Base-by-base conservation (phyloP, 192 early-diverging fungal genomes). In the Piromyces finnis region DNA sequence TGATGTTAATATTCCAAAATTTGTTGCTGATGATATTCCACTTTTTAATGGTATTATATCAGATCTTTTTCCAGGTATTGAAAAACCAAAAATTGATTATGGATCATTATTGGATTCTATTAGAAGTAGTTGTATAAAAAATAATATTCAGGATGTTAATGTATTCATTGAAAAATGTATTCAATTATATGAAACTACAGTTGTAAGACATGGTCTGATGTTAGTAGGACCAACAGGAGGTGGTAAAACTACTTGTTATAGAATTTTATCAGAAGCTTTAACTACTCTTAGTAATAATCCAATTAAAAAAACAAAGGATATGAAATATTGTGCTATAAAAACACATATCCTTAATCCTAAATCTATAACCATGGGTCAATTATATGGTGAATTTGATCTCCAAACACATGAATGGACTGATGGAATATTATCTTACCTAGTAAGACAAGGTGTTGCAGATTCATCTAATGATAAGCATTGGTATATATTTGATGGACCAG, bases 361-460 rank as follows among this genome's bases (percentile, higher is more conserved):
- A 68, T 68, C 51, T 26, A 68, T 90, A n/a, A 80, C 87, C 13
- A 90, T 90, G 89, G 88, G 79, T 29, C 88, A 90, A 68, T 85
- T 90, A 3, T 90, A 90, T 79, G 89, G 89, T 29, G 88, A 89
- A 83, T 89, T 90, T 81, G 88, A 90, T 82, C 83, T 89, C 7
- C 87, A 88, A 3, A 90, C 89, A 2, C 89, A 89, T 88, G 89
- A 90, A 80, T 90, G 89, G 89, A 89, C 88, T 59, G 89, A 90
- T 79, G 89, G 89, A 11, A 78, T 90, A n/a, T 88, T 90, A 77
- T 88, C 88, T 5, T 79, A 78, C 59, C 84, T 88, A 29, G 88
- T 89, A 78, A 80, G 89, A 28, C 81, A 80, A 78, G 88, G 89
- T 83, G 89, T 90, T 5, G 83, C 86, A 17, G 88, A 89, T 37